Conservation (phyloP, 805 yeast genomes). For the Kuraishia molischiana region DNA sequence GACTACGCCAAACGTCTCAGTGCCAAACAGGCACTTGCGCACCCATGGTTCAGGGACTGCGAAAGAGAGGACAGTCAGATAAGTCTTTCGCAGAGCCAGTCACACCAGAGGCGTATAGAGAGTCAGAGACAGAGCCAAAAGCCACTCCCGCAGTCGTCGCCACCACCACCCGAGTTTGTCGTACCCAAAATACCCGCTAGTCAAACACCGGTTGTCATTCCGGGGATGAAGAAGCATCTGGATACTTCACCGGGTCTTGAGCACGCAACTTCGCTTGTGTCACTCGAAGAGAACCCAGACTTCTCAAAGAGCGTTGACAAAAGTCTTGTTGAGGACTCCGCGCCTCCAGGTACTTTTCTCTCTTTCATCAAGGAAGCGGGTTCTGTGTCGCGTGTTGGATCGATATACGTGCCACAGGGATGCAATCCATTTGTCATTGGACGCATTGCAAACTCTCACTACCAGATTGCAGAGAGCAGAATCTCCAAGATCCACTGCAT, state of each 20-base stretch:
- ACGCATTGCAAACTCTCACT: constrained; percentile 52
- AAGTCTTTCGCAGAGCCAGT: constrained; percentile 62
- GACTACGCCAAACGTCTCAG: constrained; percentile 66
- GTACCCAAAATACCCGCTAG: background rate
- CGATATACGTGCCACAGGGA: constrained; percentile 58
- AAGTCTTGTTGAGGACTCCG: background rate
- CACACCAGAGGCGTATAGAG: constrained; percentile 46
- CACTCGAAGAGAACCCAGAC: background rate
- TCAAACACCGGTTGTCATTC: background rate
- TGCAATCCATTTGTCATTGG: constrained; percentile 66
- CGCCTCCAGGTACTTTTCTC: constrained; percentile 55
- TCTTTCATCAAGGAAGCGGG: constrained; percentile 41
- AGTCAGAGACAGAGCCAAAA: constrained; percentile 11
- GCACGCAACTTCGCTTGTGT: background rate
- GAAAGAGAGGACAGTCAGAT: constrained; percentile 24
- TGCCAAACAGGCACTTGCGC: constrained; percentile 67
- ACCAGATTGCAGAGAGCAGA: constrained; percentile 57
- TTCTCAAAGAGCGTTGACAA: constrained; percentile 1
- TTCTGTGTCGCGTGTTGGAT: constrained; percentile 31
- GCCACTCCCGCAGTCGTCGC: background rate
- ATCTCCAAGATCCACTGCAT: constrained; percentile 81
- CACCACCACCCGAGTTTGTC: constrained; percentile 2
- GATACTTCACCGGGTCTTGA: background rate
- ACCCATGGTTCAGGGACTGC: constrained; percentile 62
- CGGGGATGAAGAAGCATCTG: background rate